Conservation (phyloP, 148 eudicot genomes). For the Pharnaceum exiguum region DNA sequence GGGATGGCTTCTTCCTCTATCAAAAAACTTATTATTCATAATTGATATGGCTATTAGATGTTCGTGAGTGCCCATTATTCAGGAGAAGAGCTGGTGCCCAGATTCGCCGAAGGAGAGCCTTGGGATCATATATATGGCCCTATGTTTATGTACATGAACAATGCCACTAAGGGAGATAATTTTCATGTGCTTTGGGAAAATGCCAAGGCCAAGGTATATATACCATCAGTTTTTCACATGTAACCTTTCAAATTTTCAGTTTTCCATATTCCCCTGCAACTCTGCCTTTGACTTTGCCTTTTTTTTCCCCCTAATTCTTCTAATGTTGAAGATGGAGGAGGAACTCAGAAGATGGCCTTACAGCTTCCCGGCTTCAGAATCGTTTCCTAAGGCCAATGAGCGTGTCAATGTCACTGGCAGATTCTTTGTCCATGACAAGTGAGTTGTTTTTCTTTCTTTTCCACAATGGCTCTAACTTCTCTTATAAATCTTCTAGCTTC, state of each 20-base stretch:
- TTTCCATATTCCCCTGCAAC: neutral
- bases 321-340: constrained; percentile 39
- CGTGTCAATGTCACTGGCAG: constrained; percentile 60
- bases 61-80: constrained; percentile 60
- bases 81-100: constrained; percentile 40
- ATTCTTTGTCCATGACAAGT: constrained; percentile 73
- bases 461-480: neutral
- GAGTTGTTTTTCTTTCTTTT: neutral
- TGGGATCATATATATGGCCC: constrained; percentile 68
- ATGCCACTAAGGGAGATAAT: constrained; percentile 18
- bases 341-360: constrained; percentile 81
- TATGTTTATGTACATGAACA: constrained; percentile 49
- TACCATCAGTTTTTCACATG: neutral
- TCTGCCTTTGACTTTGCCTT: neutral
- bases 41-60: constrained; percentile 31
- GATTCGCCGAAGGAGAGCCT: constrained; percentile 40
- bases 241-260: neutral
- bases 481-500: no score
- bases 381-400: constrained; percentile 50
- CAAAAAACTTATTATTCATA: neutral
- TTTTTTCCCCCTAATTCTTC: neutral
- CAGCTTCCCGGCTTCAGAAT: constrained; percentile 68
- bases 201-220: constrained; percentile 45
- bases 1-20: no score
- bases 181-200: constrained; percentile 41